Percentiles rank a stretch among this genome's conserved stretches.
Evolutionary conservation across 139 green algal genomes (phyloP).

Genomic region (Chlamydomonas applanata): DNA sequence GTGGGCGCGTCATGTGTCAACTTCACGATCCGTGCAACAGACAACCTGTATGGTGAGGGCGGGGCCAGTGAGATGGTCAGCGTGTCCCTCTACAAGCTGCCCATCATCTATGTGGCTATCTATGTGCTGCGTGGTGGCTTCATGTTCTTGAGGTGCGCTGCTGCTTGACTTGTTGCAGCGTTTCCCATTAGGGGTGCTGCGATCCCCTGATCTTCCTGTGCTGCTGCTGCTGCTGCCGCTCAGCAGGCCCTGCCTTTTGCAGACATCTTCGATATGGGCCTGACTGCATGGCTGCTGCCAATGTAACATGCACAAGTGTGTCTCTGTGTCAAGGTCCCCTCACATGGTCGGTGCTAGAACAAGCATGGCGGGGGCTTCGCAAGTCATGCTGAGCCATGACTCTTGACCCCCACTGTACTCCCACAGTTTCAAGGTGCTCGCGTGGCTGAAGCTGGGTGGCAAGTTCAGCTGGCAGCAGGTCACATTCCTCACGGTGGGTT

Average conservation of each 20-base stretch:
- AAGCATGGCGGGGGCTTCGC: no score
- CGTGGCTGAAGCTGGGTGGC: slow-evolving; percentile 11
- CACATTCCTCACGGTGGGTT: slow-evolving; percentile 49
- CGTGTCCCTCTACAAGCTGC: slow-evolving; percentile 37
- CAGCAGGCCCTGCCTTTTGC: no score
- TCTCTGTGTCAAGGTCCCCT: no score
- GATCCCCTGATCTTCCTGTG: no score
- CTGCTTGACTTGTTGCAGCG: no score
- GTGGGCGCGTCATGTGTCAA: slow-evolving; percentile 73
- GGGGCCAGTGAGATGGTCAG: not conserved
- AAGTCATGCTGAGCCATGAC: no score
- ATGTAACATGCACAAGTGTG: no score
- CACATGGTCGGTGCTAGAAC: no score
- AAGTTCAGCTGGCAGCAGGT: slow-evolving; percentile 42
- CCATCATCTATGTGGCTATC: slow-evolving; percentile 35
- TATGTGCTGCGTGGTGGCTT: slow-evolving; percentile 25
- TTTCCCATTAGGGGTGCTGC: no score
- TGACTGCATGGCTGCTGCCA: no score
- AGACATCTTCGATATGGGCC: no score
- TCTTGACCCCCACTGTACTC: not conserved
- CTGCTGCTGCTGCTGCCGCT: no score
- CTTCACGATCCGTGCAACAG: slow-evolving; percentile 58
- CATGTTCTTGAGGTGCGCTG: slow-evolving; percentile 4
- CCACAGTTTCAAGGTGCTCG: slow-evolving; percentile 30
- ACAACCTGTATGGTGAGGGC: slow-evolving; percentile 2